Base-by-base conservation (phyloP, 495 filamentous ascomycete genomes). In the Amphirosellinia nigrospora region DNA sequence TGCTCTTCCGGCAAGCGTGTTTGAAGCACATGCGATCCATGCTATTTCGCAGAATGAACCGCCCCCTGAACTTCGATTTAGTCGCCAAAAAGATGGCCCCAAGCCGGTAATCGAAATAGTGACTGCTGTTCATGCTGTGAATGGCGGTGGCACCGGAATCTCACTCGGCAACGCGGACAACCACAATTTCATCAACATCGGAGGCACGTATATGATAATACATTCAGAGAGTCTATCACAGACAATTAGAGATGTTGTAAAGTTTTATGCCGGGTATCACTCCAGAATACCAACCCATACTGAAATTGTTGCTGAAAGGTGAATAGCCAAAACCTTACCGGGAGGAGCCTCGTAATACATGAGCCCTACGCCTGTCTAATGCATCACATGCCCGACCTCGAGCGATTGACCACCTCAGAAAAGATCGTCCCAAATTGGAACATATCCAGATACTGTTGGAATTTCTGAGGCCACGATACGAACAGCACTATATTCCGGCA, bases 291-390 rank as follows among this genome's bases (percentile, higher is more conserved):
- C 1, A 1, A 16, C 21, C 30, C 13, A 15, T 16, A 58, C 28
- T 1, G 5, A 6, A 19, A 21, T 19, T 13, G 13, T 9, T 15
- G 32, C 55, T 58, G 21, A 61, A 41, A 5, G 3, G 1, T 13
- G 1, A n/a, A 21, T 43, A 61, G 58, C 36, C 34, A 61, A 38
- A 39, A 41, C 6, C n/a, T 61, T 9, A 39, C 58, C 4, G 58
- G 58, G 19, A 13, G 0, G 11, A 23, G 7, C 26, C 58, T 61
- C 36, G 28, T 43, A 19, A 61, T 61, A 21, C 36, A 10, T 2
- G 58, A 61, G 36, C 58, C 58, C 10, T 61, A 61, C 28, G 21
- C 58, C 13, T 61, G 58, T 28, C 13, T 61, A 41, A 41, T 61
- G 6, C 58, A 61, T 61, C 58, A 61, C 7, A 41, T 61, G 34